phyloP scores from a whole-genome alignment of 1,284 basidiomycete genomes.

The Ganoderma boninense region DNA sequence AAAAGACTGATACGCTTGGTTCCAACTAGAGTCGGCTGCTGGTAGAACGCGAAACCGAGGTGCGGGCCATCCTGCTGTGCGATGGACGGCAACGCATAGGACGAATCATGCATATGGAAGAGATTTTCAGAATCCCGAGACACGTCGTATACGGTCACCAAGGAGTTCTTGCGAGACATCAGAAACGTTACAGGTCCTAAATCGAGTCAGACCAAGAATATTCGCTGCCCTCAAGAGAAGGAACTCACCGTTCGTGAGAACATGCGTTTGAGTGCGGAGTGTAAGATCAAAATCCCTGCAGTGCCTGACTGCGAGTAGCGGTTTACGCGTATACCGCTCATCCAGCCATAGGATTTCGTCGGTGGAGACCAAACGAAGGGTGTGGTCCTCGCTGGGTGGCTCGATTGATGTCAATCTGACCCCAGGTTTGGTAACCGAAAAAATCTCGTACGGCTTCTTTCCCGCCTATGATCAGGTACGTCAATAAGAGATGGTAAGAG shows the following conservation, averaged over 20 bases:
- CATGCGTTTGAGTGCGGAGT: constrained; percentile 52
- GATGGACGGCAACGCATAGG: constrained; percentile 54
- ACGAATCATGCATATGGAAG: constrained; percentile 52
- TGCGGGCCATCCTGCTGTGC: constrained; percentile 42
- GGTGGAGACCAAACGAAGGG: constrained; percentile 65
- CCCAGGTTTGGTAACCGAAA: constrained; percentile 42
- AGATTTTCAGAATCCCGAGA: constrained; percentile 49
- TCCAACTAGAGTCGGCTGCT: constrained; percentile 40
- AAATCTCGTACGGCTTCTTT: constrained; percentile 41
- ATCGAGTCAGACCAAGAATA: not conserved
- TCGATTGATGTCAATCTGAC: constrained; percentile 63
- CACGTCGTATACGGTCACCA: constrained; percentile 72
- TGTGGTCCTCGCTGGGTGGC: constrained; percentile 48
- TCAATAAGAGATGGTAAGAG: not conserved
- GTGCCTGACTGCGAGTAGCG: constrained; percentile 69
- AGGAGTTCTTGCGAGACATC: constrained; percentile 61
- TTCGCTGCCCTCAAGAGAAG: not conserved
- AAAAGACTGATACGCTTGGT: constrained; percentile 49
- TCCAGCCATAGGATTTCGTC: constrained; percentile 74
- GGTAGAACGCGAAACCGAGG: constrained; percentile 55
- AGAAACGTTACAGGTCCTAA: constrained; percentile 58
- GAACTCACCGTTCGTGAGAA: constrained; percentile 47
- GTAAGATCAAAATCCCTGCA: constrained; percentile 66
- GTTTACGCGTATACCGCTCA: constrained; percentile 58
- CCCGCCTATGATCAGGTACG: constrained; percentile 33